Evolutionary conservation across 306 rosid species (phyloP).

Genomic region (Sesbania bispinosa): DNA sequence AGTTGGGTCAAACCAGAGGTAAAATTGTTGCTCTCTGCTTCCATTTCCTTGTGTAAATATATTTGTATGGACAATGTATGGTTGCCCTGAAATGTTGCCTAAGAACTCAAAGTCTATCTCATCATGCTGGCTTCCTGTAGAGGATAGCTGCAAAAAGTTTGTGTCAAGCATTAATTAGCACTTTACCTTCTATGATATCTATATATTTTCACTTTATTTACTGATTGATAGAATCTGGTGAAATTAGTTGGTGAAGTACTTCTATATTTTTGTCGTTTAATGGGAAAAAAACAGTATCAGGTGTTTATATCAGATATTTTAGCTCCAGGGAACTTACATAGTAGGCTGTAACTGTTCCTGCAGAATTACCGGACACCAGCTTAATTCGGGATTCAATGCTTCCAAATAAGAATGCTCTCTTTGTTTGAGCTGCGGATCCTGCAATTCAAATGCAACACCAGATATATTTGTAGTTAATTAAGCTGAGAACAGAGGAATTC

Average conservation of each 20-base stretch:
- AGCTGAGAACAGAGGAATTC: constrained; percentile 2
- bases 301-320: background rate
- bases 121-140: constrained; percentile 64
- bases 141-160: constrained; percentile 59
- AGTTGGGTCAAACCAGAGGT: constrained; percentile 87
- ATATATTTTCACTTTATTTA: background rate
- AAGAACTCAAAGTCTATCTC: constrained; percentile 92
- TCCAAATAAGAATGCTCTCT: constrained; percentile 69
- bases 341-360: constrained; percentile 82
- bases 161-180: constrained; percentile 16
- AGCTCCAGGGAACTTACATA: constrained; percentile 46
- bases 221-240: background rate
- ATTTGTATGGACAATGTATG: constrained; percentile 79
- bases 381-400: constrained; percentile 64
- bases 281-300: too few relatives aligned
- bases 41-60: constrained; percentile 67
- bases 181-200: background rate
- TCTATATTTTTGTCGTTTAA: background rate
- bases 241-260: background rate
- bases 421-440: constrained; percentile 82
- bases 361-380: constrained; percentile 68
- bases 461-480: background rate
- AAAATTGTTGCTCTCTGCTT: constrained; percentile 74
- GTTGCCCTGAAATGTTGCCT: constrained; percentile 80
- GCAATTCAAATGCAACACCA: constrained; percentile 16